Evolutionary conservation across 306 rosid genomes (phyloP), one percentile per base, ranked within the genome.

Genomic region (Cercis canadensis): DNA sequence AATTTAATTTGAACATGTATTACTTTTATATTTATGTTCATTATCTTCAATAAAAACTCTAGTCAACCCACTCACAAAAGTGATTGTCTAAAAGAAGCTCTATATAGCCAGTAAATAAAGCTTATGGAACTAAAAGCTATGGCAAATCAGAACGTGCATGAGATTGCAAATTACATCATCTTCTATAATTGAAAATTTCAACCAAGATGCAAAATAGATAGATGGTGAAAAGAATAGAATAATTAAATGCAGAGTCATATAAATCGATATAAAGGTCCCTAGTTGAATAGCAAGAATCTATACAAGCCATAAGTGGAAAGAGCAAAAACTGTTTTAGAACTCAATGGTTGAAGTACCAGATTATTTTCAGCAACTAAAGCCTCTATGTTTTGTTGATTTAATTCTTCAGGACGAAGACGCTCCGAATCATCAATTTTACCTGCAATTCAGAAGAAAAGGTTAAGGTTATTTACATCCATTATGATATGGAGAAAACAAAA

Each of bases 371-470:
- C 97, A 81, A 94, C 95, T 84, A 94, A 75, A 57, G 98, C 98
- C 85, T 94, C 97, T 77, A 94, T 94, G 69, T 87, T 94, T 70
- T 94, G 98, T 62, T 94, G 98, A 78, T 94, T 94, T 76, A 94
- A 80, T 84, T 94, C 98, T 80, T 94, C 98, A 16, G 98, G 98
- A 57, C 95, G 91, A 65, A 94, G 95, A 60, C 89, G 87, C 65
- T 94, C 98, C 3, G 96, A 87, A 69, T 88, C 92, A 68, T 82
- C 92, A 80, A 94, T 79, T 84, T 84, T 91, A 49, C 83, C 97
- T 94, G 63, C 80, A 67, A 39, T 12, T 41, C 31, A 74, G 36
- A 68, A 77, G 29, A 64, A 46, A 56, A 3, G 13, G 13, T n/a
- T n/a, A 67, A 57, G 9, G 6, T 57, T 29, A 55, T 11, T 7